Conservation (phyloP, 2,329 filamentous ascomycete genomes). For the Macroventuria anomochaeta region DNA sequence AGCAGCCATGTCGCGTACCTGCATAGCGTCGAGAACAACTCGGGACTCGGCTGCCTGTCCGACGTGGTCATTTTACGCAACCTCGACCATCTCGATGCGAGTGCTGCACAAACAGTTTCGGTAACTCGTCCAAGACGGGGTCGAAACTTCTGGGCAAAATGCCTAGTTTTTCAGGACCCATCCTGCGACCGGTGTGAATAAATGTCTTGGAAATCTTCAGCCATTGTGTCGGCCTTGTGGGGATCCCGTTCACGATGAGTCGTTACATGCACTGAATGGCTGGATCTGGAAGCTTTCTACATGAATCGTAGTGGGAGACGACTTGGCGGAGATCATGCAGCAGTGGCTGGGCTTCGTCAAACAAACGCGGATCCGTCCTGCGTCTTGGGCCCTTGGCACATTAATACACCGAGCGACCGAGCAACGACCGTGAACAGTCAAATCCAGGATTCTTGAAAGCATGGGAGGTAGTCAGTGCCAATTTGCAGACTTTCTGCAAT, state of each 20-base stretch:
- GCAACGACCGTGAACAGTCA: constrained; percentile 2
- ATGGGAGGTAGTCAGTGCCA: too few relatives aligned
- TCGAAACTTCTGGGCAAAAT: constrained; percentile 20
- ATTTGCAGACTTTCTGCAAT: too few relatives aligned
- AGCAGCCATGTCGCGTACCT: constrained; percentile 10
- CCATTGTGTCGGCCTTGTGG: constrained; percentile 25
- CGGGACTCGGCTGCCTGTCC: constrained; percentile 9
- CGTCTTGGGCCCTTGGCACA: constrained; percentile 13
- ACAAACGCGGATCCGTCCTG: constrained; percentile 16
- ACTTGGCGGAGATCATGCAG: constrained; percentile 19
- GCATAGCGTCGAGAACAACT: constrained; percentile 16
- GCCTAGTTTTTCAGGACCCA: constrained; percentile 12
- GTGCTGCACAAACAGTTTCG: constrained; percentile 17
- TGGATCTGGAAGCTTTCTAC: constrained; percentile 20
- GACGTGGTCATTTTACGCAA: constrained; percentile 1
- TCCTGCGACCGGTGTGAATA: constrained; percentile 9
- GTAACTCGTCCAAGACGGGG: constrained; percentile 1
- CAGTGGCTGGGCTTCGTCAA: constrained; percentile 19
- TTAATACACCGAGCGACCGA: constrained; percentile 8
- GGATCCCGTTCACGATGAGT: constrained; percentile 13
- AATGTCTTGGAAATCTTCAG: not conserved
- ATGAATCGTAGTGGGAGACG: constrained; percentile 8
- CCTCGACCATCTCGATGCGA: constrained; percentile 1
- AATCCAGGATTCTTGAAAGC: not conserved
- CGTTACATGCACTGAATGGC: constrained; percentile 16